Base-by-base conservation (phyloP, 257 asterid genomes). In the Scutellaria minor region DNA sequence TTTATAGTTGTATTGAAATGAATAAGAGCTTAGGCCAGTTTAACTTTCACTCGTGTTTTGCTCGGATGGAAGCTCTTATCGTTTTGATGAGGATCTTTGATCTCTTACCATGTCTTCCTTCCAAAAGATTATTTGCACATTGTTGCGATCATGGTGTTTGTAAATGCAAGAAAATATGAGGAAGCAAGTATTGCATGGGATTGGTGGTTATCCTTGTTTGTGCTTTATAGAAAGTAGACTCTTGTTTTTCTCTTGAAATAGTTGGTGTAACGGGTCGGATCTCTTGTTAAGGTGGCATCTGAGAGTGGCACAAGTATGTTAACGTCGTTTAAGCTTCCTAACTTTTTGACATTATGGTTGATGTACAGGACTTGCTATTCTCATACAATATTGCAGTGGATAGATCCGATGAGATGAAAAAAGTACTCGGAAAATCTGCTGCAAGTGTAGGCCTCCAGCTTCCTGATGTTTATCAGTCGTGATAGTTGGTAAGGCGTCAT, bases 391-490 rank as follows among this genome's bases (percentile, higher is more conserved):
- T 94, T 2, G 99, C 95, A 3, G 93, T 91, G 70, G 97, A 94
- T 85, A 84, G 97, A 75, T 60, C 96, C 8, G 82, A 80, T 10
- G 97, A 91, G 83, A 87, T 94, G 96, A 85, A 85, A 75, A 88
- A 68, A 63, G 72, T 85, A 62, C 84, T 94, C 4, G 83, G 88
- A 10, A 94, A 86, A 84, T 94, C 97, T 77, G 98, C 96, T 66
- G 87, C 96, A 31, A 91, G 96, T 18, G 98, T 94, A n/a, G 98
- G 96, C 71, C 96, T 94, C 64, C 87, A 72, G 73, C 97, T 94
- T 78, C 97, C 97, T 18, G 85, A 91, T 3, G 93, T 70, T 65
- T 91, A 91, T 80, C 79, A 82, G 88, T 63, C 86, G 14, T 91
- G 80, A 85, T 72, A 46, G 64, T 15, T 42, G 82, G 88, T 84